Base-by-base conservation (phyloP, 2,329 filamentous ascomycete species). In the Beauveria sp. region DNA sequence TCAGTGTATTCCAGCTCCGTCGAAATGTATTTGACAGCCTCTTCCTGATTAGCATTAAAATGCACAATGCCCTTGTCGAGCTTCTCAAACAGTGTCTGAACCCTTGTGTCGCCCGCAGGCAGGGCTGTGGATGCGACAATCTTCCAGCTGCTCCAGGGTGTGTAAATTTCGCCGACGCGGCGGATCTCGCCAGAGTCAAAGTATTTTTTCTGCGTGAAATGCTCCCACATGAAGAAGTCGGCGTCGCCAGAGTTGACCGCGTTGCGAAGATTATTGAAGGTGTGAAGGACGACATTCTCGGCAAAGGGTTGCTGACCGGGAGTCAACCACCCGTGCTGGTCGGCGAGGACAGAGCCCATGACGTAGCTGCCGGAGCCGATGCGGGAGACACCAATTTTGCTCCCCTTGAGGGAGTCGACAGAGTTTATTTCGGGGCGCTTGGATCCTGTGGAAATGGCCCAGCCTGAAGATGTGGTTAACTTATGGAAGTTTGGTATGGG, bases 201-300 rank as follows among this genome's bases (percentile, higher is more conserved):
- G 79, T 91, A 96, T 61, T 86, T 85, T 77, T 98, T 98, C 22
- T 91, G 93, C 1, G 95, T 99, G 73, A 98, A 99, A 74, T 97
- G 90, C 78, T 99, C 95, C 95, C 95, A 99, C 93, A 98, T 97
- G 84, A 97, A 97, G 81, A 96, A 97, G 74, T 97, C 93, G 4
- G 90, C 90, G 1, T 81, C 82, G 38, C 85, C 82, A 10, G 84
- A 79, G 71, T 92, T 93, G 66, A 95, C 91, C 2, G 83, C 88
- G 31, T 82, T 79, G 50, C 90, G 83, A 40, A 96, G 80, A 54
- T 87, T 88, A 64, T 84, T 82, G 69, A 95, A 92, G 28, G 84
- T 90, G 69, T 93, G 85, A 65, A 88, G 84, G 58, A 84, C 86
- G 65, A 86, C 87, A 63, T 85, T 88, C 66, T 84, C 85, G 67